These are phyloP conservation scores for Chiua sp. DNA, from an alignment of 1,284 basidiomycete species.

Conservation along the genomic window DNA sequence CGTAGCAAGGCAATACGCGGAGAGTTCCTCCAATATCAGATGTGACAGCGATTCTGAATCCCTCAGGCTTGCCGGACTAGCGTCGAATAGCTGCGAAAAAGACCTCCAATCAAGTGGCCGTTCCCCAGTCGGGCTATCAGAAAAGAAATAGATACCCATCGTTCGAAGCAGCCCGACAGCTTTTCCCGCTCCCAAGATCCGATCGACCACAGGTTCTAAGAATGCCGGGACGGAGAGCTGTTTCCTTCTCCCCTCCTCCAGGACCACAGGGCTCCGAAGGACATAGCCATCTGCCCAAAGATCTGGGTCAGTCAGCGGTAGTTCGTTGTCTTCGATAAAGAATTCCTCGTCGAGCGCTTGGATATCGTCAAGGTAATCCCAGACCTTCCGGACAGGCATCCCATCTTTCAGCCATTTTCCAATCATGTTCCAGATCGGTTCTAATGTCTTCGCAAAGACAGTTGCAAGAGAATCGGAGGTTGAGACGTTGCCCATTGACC, in stretches of 20 bases:
- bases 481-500: constrained; percentile 58
- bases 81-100: constrained; percentile 39
- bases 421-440: constrained; percentile 78
- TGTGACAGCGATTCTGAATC: constrained; percentile 66
- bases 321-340: constrained; percentile 76
- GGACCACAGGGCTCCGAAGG: constrained; percentile 48
- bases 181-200: constrained; percentile 77
- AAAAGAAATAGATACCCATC: constrained; percentile 38
- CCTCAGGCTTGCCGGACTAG: constrained; percentile 36
- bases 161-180: constrained; percentile 73
- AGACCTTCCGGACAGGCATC: constrained; percentile 60
- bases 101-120: constrained; percentile 27
- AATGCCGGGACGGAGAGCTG: constrained; percentile 61
- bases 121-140: constrained; percentile 29
- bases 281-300: constrained; percentile 83
- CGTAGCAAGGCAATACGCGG: constrained; percentile 59
- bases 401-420: constrained; percentile 78
- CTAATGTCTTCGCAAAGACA: constrained; percentile 66
- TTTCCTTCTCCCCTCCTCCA: constrained; percentile 38
- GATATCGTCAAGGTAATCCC: constrained; percentile 31
- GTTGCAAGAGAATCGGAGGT: constrained; percentile 60
- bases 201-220: constrained; percentile 59
- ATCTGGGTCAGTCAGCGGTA: constrained; percentile 70
- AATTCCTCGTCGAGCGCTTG: constrained; percentile 72
- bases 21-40: constrained; percentile 66